These are phyloP conservation scores for Fusarium humuli DNA, from an alignment of 2,329 filamentous ascomycete species.

Conservation along the genomic window DNA sequence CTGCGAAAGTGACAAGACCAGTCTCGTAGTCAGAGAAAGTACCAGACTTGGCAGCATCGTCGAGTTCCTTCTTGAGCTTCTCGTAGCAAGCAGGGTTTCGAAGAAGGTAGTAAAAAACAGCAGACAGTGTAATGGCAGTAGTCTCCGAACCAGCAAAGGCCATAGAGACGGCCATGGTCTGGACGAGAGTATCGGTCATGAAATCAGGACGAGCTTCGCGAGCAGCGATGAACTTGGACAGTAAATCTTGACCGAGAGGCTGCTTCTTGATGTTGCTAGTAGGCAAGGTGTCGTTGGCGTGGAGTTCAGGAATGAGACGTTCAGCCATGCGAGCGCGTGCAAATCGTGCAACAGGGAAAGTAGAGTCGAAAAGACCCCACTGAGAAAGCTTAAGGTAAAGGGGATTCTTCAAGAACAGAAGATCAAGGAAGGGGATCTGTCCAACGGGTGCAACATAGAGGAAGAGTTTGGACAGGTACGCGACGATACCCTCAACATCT, in stretches of 20 bases:
- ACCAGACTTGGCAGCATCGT: slow-evolving; percentile 66
- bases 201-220: slow-evolving; percentile 75
- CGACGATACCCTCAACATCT: slow-evolving; percentile 80
- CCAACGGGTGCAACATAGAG: slow-evolving; percentile 80
- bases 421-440: slow-evolving; percentile 79
- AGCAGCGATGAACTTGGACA: slow-evolving; percentile 79
- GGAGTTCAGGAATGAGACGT: slow-evolving; percentile 63
- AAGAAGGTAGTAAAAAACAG: slow-evolving; percentile 80
- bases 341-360: slow-evolving; percentile 80
- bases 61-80: slow-evolving; percentile 71
- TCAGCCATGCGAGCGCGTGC: slow-evolving; percentile 75
- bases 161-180: slow-evolving; percentile 79
- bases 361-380: slow-evolving; percentile 73
- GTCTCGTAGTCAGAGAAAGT: slow-evolving; percentile 63
- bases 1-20: slow-evolving; percentile 74
- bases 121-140: slow-evolving; percentile 78
- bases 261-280: slow-evolving; percentile 53
- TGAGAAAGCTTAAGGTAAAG: slow-evolving; percentile 75
- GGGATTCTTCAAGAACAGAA: slow-evolving; percentile 79
- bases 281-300: slow-evolving; percentile 46
- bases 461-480: slow-evolving; percentile 72
- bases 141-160: slow-evolving; percentile 82
- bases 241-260: slow-evolving; percentile 66
- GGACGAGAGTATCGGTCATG: slow-evolving; percentile 76
- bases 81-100: slow-evolving; percentile 68